Base-by-base conservation (phyloP, 371 early-diverging fungal genomes). In the Lichtheimia corymbifera region DNA sequence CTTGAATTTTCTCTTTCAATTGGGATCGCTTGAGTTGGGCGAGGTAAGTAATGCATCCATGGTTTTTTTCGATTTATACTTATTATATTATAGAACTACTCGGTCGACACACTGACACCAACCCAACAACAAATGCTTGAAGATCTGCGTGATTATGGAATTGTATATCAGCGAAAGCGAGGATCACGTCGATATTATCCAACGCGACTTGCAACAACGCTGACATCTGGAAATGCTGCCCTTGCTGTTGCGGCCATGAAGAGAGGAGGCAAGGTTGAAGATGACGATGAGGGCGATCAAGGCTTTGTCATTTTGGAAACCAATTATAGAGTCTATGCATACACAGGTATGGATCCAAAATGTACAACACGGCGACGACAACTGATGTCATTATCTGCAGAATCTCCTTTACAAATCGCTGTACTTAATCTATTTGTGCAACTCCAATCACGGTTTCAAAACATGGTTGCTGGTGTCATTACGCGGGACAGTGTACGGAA, bases 361-460 rank as follows among this genome's bases (percentile, higher is more conserved):
- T 13, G 35, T 55, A 17, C 15, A 42, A 4, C 17, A 49, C 41
- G 42, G 35, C 25, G n/a, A 20, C 12, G 24, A 13, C 50, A 24
- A 42, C 44, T 18, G 28, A 12, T 27, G 47, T 50, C 15, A 25
- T 27, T 42, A 12, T 44, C 47, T 55, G 17, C 66, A 84, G 91
- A 90, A 55, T 97, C 97, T 22, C 92, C 93, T n/a, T 80, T 99
- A 41, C 97, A 99, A 67, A 97, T 97, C 50, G 92, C 97, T n/a
- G 95, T 99, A 13, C 73, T 99, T 20, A 91, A 91, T 55, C 73
- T 99, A 57, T 99, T 99, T 82, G 89, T 93, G 9, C 82, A 89
- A 30, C 71, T 97, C 22, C 85, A 90, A 62, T 82, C 88, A 17
- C 88, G 95, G 20, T 97, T 99, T 68, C 86, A 92, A 40, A 99